These are phyloP conservation scores for Mollisiaceae sp. DNA, from an alignment of 2,329 filamentous ascomycete genomes.

Conservation along the genomic window DNA sequence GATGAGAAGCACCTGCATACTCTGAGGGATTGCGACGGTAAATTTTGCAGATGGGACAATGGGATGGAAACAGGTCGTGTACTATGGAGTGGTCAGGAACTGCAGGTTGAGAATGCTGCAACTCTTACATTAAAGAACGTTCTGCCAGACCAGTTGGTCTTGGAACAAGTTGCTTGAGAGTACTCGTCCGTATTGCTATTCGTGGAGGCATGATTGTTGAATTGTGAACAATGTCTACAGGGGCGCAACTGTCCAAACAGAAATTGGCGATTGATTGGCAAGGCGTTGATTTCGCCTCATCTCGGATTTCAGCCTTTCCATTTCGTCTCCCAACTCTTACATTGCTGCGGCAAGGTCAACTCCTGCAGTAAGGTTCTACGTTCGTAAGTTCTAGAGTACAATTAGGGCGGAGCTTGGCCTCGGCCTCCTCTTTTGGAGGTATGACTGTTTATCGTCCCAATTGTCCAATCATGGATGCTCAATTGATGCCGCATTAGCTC, in stretches of 20 bases:
- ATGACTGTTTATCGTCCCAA: slow-evolving; percentile 2
- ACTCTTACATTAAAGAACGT: slow-evolving; percentile 25
- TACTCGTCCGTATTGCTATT: slow-evolving; percentile 29
- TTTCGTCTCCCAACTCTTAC: background rate
- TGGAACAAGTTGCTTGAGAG: slow-evolving; percentile 18
- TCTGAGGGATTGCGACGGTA: background rate
- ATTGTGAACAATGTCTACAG: slow-evolving; percentile 8
- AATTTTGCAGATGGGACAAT: slow-evolving; percentile 4
- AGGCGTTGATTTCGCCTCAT: slow-evolving; percentile 26
- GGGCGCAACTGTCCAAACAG: slow-evolving; percentile 1
- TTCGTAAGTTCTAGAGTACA: background rate
- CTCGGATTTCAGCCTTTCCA: slow-evolving; percentile 26
- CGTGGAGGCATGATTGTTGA: slow-evolving; percentile 30
- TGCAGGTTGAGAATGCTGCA: background rate
- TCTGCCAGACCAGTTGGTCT: slow-evolving; percentile 19
- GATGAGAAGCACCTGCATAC: slow-evolving; percentile 25
- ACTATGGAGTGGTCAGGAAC: background rate
- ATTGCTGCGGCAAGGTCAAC: slow-evolving; percentile 12
- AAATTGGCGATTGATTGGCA: slow-evolving; percentile 17
- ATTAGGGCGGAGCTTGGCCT: background rate
- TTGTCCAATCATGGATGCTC: slow-evolving; percentile 2
- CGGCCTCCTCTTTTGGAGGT: background rate
- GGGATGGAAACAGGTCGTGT: background rate
- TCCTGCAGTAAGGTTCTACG: background rate
- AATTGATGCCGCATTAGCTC: slow-evolving; percentile 4